phyloP scores from a whole-genome alignment of 352 stramenopile species.

The Plasmopara viticola region DNA sequence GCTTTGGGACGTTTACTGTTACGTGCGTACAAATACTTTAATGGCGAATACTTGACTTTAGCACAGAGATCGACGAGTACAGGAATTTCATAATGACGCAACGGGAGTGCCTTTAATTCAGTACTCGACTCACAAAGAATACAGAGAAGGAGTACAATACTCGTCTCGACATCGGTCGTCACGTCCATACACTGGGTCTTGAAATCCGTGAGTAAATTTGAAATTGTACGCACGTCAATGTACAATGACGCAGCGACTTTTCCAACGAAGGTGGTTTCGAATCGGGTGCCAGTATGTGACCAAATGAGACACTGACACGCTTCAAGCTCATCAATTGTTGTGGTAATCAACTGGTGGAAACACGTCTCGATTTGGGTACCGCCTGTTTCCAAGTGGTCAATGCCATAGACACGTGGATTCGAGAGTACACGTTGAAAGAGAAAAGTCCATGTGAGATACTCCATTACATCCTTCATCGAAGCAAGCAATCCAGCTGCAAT shows the following conservation, averaged over 20 bases:
- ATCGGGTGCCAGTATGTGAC: conserved; percentile 23
- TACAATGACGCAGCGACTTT: conserved; percentile 95
- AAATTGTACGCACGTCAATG: conserved; percentile 88
- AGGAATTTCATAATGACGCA: conserved; percentile 98
- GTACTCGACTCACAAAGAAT: conserved; percentile 60
- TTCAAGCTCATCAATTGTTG: conserved; percentile 77
- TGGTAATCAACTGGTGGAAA: conserved; percentile 77
- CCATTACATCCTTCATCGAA: conserved; percentile 84
- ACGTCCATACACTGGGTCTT: conserved; percentile 14
- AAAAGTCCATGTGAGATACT: conserved; percentile 97
- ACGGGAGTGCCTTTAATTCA: conserved; percentile 92
- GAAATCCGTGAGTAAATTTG: conserved; percentile 53
- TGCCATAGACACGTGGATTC: conserved; percentile 96
- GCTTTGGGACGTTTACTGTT: conserved; percentile 45
- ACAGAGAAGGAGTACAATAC: conserved; percentile 34
- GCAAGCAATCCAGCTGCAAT: conserved; percentile 89
- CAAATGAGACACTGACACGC: conserved; percentile 75
- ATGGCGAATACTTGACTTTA: conserved; percentile 51
- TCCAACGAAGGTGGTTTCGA: conserved; percentile 85
- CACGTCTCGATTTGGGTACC: conserved; percentile 38
- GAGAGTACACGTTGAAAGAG: conserved; percentile 93
- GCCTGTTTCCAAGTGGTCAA: conserved; percentile 13
- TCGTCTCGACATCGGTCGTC: neutral
- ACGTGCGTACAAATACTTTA: conserved; percentile 45
- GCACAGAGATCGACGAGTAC: conserved; percentile 52